Conservation (phyloP, 352 stramenopile genomes). For the Phytophthora niederhauseri region DNA sequence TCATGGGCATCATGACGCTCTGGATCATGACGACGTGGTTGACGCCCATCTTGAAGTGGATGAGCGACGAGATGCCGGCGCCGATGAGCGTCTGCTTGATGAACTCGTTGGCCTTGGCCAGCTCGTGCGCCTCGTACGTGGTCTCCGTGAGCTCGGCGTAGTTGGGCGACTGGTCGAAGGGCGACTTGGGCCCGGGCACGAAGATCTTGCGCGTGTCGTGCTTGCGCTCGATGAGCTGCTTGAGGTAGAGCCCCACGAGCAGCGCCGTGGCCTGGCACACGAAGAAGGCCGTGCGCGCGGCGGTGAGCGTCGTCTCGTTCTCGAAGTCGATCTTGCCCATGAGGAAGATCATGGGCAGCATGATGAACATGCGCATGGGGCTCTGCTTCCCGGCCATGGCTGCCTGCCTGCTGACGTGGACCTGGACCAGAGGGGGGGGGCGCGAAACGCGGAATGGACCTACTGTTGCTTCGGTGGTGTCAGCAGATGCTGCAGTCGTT, state of each 20-base stretch:
- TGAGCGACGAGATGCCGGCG: constrained; percentile 74
- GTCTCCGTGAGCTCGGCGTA: constrained; percentile 82
- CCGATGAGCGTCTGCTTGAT: constrained; percentile 87
- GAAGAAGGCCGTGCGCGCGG: constrained; percentile 69
- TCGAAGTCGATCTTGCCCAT: constrained; percentile 90
- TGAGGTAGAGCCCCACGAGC: constrained; percentile 72
- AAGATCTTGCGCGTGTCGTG: constrained; percentile 85
- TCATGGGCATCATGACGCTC: constrained; percentile 85
- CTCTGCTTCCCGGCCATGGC: constrained; percentile 66
- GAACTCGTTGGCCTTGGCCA: constrained; percentile 76
- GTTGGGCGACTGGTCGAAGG: constrained; percentile 82
- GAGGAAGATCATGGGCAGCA: constrained; percentile 87
- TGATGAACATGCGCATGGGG: constrained; percentile 80
- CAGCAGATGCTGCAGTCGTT: constrained; percentile 5
- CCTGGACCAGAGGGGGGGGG: not conserved
- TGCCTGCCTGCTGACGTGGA: not conserved
- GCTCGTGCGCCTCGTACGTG: constrained; percentile 76
- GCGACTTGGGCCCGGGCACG: constrained; percentile 69
- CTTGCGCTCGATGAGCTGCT: constrained; percentile 73
- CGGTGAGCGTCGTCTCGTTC: constrained; percentile 64
- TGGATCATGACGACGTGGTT: constrained; percentile 91
- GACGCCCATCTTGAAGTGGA: constrained; percentile 87
- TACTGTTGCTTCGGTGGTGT: constrained; percentile 6
- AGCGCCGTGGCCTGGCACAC: constrained; percentile 66
- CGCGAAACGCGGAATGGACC: constrained; percentile 3